Base-by-base conservation (phyloP, 2,329 filamentous ascomycete genomes). In the Diaporthe ilicicola region DNA sequence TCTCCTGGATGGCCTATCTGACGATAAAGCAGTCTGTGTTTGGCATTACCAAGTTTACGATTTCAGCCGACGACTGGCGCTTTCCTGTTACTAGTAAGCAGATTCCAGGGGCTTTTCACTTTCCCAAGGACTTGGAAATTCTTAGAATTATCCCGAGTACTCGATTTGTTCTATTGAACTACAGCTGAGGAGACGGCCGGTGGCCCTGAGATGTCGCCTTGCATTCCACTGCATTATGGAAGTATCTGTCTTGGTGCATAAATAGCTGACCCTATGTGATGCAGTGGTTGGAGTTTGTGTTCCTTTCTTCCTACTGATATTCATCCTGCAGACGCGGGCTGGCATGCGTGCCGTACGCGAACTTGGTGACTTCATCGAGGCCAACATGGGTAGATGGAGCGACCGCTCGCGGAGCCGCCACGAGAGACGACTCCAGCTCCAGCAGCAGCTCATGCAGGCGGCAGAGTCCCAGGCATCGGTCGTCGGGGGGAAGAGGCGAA, bases 251-350 rank as follows among this genome's bases (percentile, higher is more conserved):
- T n/a, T 34, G 6, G 3, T 17, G 9, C 56, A 34, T 24, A 19
- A 37, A 4, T 50, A 12, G 44, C 59, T 64, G n/a, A 64, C 59
- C 24, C 29, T 12, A 95, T 2, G 8, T 3, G 13, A 37, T 7
- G 4, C 4, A 64, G 59, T 94, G 75, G 91, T 91, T 8, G 90
- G 89, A 79, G 90, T 87, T 53, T 87, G 85, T 76, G 80, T 87
- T 2, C 85, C 84, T 27, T 87, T 87, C 74, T 84, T 86, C 75
- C 73, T 85, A 29, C 77, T 86, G 27, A 81, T 86, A 69, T 80
- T 84, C 44, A 78, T 85, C 37, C 77, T 86, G 42, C 85, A 87
- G 68, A 84, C 82, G 8, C 79, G 81, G 32, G 78, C 78, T 24
- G 83, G 82, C 54, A 77, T 80, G 70, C 75, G 64, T 10, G 54